Percentiles rank a stretch among this genome's conserved stretches.
phyloP scores from a whole-genome alignment of 371 early-diverging fungal genomes.

The Mortierella sp. region DNA sequence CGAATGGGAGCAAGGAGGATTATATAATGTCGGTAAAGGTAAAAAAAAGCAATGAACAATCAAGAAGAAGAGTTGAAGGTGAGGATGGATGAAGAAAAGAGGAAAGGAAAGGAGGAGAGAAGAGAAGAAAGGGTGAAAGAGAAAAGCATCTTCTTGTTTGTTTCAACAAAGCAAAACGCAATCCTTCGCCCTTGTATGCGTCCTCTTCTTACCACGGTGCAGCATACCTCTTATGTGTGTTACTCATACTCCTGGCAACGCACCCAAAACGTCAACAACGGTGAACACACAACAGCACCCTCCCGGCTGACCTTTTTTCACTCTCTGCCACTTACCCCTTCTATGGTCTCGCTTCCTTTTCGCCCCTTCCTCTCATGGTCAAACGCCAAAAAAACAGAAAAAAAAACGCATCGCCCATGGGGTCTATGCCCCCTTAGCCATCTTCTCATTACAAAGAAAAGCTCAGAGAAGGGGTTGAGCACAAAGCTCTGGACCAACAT shows the following conservation, averaged over 20 bases:
- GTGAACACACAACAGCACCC: background rate
- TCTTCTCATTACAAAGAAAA: background rate
- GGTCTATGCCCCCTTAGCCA: conserved; percentile 2
- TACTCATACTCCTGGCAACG: conserved; percentile 8
- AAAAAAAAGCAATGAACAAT: background rate
- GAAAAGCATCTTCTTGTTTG: background rate
- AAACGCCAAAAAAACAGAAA: background rate
- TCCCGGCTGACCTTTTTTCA: conserved; percentile 1
- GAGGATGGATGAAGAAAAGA: background rate
- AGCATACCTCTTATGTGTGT: background rate
- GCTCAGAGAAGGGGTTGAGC: conserved; percentile 5
- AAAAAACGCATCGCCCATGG: conserved; percentile 14
- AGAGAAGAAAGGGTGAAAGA: conserved; percentile 3
- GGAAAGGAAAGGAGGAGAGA: background rate
- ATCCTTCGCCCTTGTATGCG: background rate
- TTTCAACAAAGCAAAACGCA: background rate
- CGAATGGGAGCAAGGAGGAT: conserved; percentile 11
- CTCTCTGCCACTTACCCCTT: background rate
- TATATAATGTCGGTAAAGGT: conserved; percentile 1
- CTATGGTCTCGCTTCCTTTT: background rate
- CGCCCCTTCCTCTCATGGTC: background rate
- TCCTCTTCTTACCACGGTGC: background rate
- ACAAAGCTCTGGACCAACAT: conserved; percentile 3
- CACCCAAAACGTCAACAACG: conserved; percentile 15
- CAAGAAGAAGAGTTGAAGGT: background rate